Percentiles rank a stretch among this genome's conserved stretches.
Evolutionary conservation across 164 flowering plant genomes (phyloP).

Genomic region (Litsea cubeba): DNA sequence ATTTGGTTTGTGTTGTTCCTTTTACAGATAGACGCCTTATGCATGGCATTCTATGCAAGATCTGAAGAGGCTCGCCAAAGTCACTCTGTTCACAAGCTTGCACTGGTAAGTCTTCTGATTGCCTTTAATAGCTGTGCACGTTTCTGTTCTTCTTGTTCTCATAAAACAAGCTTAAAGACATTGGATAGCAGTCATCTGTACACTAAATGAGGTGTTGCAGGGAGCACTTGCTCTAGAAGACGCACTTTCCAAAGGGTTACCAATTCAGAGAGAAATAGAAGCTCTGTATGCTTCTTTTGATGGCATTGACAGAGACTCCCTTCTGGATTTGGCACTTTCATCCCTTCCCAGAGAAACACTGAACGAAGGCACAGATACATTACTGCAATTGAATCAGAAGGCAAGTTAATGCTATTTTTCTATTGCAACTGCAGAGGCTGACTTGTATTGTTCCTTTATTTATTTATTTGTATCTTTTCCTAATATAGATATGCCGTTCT

Average conservation of each 20-base stretch:
- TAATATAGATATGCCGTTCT: no score
- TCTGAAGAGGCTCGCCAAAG: constrained; percentile 90
- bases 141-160: neutral
- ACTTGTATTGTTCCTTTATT: no score
- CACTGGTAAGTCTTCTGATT: constrained; percentile 48
- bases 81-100: constrained; percentile 88
- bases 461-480: no score
- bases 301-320: constrained; percentile 67
- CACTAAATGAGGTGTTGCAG: constrained; percentile 27
- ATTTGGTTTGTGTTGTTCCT: constrained; percentile 9
- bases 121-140: neutral
- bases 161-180: neutral
- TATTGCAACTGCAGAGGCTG: neutral
- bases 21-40: constrained; percentile 80
- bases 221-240: constrained; percentile 90
- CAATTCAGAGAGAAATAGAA: constrained; percentile 68
- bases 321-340: constrained; percentile 70
- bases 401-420: constrained; percentile 30
- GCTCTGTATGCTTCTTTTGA: constrained; percentile 56
- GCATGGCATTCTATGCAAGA: constrained; percentile 94
- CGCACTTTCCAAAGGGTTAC: constrained; percentile 83
- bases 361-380: constrained; percentile 59
- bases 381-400: constrained; percentile 70
- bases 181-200: neutral
- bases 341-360: constrained; percentile 81